Percentiles rank a stretch among this genome's conserved stretches.
Evolutionary conservation across 1,284 basidiomycete genomes (phyloP).

Genomic region (Xanthoconium separans): DNA sequence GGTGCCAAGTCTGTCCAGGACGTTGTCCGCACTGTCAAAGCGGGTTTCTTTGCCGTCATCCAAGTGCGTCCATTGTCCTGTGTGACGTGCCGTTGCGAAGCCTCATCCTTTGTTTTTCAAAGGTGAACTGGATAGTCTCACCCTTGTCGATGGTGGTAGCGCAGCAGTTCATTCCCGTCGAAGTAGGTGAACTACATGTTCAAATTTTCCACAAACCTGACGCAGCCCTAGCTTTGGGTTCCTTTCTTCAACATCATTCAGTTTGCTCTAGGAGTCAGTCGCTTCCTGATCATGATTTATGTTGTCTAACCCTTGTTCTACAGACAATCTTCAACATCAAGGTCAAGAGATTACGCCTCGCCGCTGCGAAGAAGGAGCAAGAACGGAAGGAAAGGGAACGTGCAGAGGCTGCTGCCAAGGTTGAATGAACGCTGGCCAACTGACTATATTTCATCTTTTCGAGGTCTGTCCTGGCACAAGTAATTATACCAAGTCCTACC

Average conservation of each 20-base stretch:
- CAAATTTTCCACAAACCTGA: conserved; percentile 10
- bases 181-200: conserved; percentile 18
- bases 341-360: conserved; percentile 59
- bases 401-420: conserved; percentile 20
- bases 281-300: neutral
- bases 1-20: conserved; percentile 72
- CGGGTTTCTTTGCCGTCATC: conserved; percentile 75
- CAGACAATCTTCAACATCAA: conserved; percentile 75
- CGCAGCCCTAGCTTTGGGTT: conserved; percentile 28
- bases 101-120: conserved; percentile 3
- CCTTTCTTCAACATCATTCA: conserved; percentile 34
- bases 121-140: conserved; percentile 34
- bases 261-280: conserved; percentile 30
- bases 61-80: conserved; percentile 43
- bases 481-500: conserved; percentile 10
- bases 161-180: conserved; percentile 34
- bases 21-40: conserved; percentile 69
- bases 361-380: conserved; percentile 50
- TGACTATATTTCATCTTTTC: neutral
- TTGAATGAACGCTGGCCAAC: conserved; percentile 11
- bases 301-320: conserved; percentile 1
- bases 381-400: conserved; percentile 31
- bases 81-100: neutral
- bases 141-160: conserved; percentile 35
- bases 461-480: neutral